Conservation (phyloP, 768 basidiomycete species). For the Daedaleopsis sinensis region DNA sequence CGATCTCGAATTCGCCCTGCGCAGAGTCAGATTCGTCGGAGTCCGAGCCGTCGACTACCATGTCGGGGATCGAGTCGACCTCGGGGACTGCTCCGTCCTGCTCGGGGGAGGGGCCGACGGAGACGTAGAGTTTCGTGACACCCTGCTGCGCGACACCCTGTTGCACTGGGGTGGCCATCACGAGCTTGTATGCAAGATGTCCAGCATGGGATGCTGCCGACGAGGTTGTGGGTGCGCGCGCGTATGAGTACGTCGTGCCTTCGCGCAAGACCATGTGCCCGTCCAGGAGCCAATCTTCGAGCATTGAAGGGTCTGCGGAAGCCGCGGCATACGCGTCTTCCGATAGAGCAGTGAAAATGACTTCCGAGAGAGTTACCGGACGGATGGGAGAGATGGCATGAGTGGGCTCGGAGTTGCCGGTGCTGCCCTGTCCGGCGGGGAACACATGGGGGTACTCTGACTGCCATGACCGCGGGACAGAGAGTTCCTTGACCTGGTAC, state of each 20-base stretch:
- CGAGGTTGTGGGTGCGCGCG: conserved; percentile 20
- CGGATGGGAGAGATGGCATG: conserved; percentile 19
- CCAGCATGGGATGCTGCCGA: neutral
- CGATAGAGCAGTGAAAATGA: conserved; percentile 28
- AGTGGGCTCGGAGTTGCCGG: conserved; percentile 4
- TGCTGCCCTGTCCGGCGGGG: neutral
- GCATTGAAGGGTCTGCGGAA: conserved; percentile 14
- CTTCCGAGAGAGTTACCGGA: conserved; percentile 26
- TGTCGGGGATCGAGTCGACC: conserved; percentile 15
- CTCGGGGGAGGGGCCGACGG: conserved; percentile 1
- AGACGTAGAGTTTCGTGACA: conserved; percentile 48
- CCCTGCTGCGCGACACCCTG: conserved; percentile 63
- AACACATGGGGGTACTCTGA: conserved; percentile 17
- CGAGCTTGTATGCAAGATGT: conserved; percentile 39
- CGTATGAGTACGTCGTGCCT: conserved; percentile 42
- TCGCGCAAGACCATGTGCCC: conserved; percentile 50
- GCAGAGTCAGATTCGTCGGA: conserved; percentile 7
- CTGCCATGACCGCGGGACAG: conserved; percentile 21
- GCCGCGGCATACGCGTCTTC: conserved; percentile 25
- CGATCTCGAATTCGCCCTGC: conserved; percentile 58
- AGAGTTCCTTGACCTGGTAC: conserved; percentile 12
- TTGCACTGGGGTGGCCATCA: conserved; percentile 69
- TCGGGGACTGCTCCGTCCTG: conserved; percentile 36
- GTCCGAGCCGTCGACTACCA: conserved; percentile 9
- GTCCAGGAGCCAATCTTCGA: conserved; percentile 30